These are phyloP conservation scores for Ochetophila trinervis DNA, from an alignment of 306 rosid species.

Conservation along the genomic window DNA sequence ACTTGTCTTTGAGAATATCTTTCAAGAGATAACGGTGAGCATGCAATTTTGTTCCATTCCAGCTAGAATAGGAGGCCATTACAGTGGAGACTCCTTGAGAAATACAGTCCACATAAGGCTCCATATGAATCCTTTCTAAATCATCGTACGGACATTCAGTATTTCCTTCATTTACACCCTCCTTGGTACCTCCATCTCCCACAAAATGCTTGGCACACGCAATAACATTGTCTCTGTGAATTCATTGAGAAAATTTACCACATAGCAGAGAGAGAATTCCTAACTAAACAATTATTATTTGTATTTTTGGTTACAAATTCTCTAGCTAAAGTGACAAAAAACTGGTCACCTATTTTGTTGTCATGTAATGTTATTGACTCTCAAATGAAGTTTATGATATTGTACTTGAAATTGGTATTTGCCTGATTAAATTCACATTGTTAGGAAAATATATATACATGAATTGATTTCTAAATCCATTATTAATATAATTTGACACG, in stretches of 20 bases:
- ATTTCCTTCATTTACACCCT: slow-evolving; percentile 65
- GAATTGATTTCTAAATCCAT: too few species aligned
- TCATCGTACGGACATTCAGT: slow-evolving; percentile 47
- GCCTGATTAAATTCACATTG: too few species aligned
- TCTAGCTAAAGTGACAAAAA: too few species aligned
- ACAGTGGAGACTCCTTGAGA: slow-evolving; percentile 69
- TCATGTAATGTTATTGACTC: too few species aligned
- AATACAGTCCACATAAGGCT: slow-evolving; percentile 80
- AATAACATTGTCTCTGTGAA: slow-evolving; percentile 48
- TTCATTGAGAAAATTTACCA: too few species aligned
- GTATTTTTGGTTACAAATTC: background rate
- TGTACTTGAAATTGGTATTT: too few species aligned
- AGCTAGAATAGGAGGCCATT: slow-evolving; percentile 80
- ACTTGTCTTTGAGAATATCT: slow-evolving; percentile 59
- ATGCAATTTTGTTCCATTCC: slow-evolving; percentile 67
- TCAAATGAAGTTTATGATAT: too few species aligned
- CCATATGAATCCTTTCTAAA: slow-evolving; percentile 67
- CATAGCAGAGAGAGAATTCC: background rate
- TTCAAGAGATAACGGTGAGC: slow-evolving; percentile 55
- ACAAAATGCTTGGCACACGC: slow-evolving; percentile 91
- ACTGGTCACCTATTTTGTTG: too few species aligned
- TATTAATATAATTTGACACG: too few species aligned
- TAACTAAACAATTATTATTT: background rate
- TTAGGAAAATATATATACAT: too few species aligned
- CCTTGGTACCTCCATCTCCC: slow-evolving; percentile 72